Percentiles rank a stretch among this genome's conserved stretches.
Evolutionary conservation across 345 rosid genomes (phyloP).

Genomic region (Ailanthus altissimus): DNA sequence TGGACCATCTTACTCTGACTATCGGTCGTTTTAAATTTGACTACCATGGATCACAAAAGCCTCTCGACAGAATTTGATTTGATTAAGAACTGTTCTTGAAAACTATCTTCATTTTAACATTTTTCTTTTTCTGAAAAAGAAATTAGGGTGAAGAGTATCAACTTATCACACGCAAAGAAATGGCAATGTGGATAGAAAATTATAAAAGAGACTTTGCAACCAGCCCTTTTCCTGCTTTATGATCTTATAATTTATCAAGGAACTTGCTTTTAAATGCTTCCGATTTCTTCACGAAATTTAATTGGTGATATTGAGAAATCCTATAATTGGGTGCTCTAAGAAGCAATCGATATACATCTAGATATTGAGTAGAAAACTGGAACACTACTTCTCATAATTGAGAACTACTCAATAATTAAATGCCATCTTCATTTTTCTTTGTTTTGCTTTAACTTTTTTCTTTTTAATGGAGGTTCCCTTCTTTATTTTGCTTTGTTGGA

Average conservation of each 20-base stretch:
- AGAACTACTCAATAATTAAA: background rate
- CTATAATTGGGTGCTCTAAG: background rate
- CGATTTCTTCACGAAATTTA: background rate
- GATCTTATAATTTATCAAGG: background rate
- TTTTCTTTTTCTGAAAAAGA: background rate
- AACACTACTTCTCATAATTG: conserved; percentile 15
- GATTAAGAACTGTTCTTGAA: background rate
- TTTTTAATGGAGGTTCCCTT: background rate
- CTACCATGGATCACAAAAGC: too few species aligned
- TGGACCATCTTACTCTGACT: background rate
- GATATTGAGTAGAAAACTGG: conserved; percentile 19
- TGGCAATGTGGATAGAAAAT: background rate
- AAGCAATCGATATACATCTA: background rate
- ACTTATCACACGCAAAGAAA: background rate
- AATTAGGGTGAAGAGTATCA: too few species aligned
- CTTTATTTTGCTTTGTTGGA: background rate
- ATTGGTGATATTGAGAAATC: background rate
- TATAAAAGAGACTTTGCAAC: too few species aligned
- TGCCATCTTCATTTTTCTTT: background rate
- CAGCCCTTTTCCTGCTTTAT: too few species aligned
- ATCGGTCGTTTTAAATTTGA: too few species aligned
- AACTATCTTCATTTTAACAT: background rate
- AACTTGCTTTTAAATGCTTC: background rate
- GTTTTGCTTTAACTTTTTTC: background rate
- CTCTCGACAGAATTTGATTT: too few species aligned